Base-by-base conservation (phyloP, 371 early-diverging fungal genomes). In the Mortierella sp. region DNA sequence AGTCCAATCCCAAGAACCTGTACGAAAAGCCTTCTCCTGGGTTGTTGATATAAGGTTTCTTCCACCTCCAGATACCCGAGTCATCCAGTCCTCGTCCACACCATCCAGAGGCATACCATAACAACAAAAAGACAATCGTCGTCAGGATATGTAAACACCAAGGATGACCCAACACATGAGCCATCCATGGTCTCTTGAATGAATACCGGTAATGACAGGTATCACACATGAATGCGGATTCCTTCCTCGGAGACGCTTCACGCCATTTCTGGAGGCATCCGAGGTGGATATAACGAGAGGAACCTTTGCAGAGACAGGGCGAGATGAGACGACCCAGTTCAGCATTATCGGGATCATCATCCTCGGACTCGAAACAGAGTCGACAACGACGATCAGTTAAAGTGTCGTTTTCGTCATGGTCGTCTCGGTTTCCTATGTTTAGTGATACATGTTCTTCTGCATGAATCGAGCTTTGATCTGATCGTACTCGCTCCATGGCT, bases 201-300 rank as follows among this genome's bases (percentile, higher is more conserved):
- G 69, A 68, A 28, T 75, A 75, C 12, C 59, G 48, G 39, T 75
- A 75, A 30, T 68, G 69, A 15, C 75, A 75, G 19, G 64, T 75
- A 23, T 75, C 75, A 17, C 75, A 75, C 21, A 27, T n/a, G 27
- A 43, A 75, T 6, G 42, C 21, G 21, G 50, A 53, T 17, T 57
- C 50, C 24, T 56, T 48, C 5, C 57, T 43, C 0, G 75, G 49
- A 6, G 75, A 66, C 19, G 46, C 39, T 9, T 17, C 17, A 0
- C 69, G 68, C 75, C 75, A 75, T 27, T 59, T 42, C 21, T 68
- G 48, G 11, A 75, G 69, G 17, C 75, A 75, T 3, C 60, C 60
- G 6, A 75, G 21, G 23, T 75, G 75, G n/a, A 75, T 68, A 37
- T 68, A 75, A 17, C 52, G 49, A 15, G 69, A 64, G 0, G 75